Evolutionary conservation across 306 rosid genomes (phyloP).

Genomic region (Fragaria vesca): DNA sequence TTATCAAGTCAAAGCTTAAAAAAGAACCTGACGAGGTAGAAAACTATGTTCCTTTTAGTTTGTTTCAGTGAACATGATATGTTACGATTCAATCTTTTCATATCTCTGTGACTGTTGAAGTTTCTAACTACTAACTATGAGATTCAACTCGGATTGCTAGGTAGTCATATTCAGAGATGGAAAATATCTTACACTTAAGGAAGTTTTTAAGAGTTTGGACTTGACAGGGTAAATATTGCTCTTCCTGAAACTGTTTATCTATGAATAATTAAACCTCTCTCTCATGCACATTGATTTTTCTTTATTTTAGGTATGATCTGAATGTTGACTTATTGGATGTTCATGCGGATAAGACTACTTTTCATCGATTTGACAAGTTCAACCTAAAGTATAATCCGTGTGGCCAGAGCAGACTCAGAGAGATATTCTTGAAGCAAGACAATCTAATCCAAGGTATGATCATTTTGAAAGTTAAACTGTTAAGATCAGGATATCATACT

Average conservation of each 20-base stretch:
- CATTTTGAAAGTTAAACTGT: constrained; percentile 3
- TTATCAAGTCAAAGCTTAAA: constrained; percentile 73
- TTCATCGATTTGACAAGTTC: constrained; percentile 93
- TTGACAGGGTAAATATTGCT: constrained; percentile 64
- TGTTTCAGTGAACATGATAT: background rate
- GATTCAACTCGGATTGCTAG: constrained; percentile 38
- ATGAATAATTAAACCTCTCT: background rate
- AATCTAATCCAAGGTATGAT: constrained; percentile 88
- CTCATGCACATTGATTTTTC: constrained; percentile 8
- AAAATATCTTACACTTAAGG: constrained; percentile 79
- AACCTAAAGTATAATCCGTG: constrained; percentile 93
- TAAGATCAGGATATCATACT: background rate
- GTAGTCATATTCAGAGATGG: constrained; percentile 97
- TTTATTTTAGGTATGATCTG: constrained; percentile 57
- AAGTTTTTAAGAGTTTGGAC: constrained; percentile 92
- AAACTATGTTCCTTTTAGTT: background rate
- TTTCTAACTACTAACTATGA: constrained; percentile 7
- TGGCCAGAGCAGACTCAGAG: constrained; percentile 94
- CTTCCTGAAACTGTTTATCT: constrained; percentile 9
- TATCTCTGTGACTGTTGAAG: constrained; percentile 2
- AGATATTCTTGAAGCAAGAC: constrained; percentile 91
- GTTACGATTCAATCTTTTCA: background rate
- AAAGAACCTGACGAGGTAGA: constrained; percentile 86
- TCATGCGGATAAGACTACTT: constrained; percentile 94
- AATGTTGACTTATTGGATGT: constrained; percentile 89